Conservation (phyloP, 2,329 filamentous ascomycete genomes). For the Trichoderma breve region DNA sequence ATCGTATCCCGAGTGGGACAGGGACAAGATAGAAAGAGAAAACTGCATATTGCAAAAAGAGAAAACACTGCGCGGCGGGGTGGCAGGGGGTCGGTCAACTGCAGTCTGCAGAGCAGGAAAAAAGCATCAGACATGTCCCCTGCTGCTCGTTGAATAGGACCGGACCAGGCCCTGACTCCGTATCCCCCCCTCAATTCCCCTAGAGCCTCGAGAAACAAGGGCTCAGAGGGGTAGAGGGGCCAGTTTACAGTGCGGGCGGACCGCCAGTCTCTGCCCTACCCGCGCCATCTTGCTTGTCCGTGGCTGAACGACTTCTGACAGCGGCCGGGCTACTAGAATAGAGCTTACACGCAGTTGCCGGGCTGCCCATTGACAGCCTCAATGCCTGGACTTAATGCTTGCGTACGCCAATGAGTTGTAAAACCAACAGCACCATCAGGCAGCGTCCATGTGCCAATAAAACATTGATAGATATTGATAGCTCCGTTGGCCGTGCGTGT, state of each 20-base stretch:
- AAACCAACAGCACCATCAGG: background rate
- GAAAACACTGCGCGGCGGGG: conserved; percentile 1
- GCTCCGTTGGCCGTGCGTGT: background rate
- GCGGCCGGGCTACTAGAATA: background rate
- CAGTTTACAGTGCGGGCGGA: conserved; percentile 9
- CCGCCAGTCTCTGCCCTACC: conserved; percentile 4
- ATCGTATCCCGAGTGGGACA: background rate
- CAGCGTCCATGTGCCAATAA: background rate
- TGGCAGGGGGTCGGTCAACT: background rate
- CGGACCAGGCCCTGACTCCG: conserved; percentile 3
- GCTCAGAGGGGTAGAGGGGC: background rate
- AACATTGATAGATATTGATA: background rate
- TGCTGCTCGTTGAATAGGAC: conserved; percentile 2
- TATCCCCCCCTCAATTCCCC: background rate
- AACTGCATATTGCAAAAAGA: background rate
- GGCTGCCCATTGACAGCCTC: background rate
- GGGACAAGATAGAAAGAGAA: background rate
- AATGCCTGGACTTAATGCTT: background rate
- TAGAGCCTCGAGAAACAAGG: background rate
- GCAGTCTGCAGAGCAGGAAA: conserved; percentile 1
- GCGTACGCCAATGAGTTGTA: background rate
- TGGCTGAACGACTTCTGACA: conserved; percentile 3
- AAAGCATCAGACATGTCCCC: background rate
- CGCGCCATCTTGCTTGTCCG: background rate
- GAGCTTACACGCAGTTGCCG: background rate